A percentile compares a stretch with the other conserved stretches of the same genome.
phyloP scores from a whole-genome alignment of 768 basidiomycete species.

The Neoboletus magnificus region DNA sequence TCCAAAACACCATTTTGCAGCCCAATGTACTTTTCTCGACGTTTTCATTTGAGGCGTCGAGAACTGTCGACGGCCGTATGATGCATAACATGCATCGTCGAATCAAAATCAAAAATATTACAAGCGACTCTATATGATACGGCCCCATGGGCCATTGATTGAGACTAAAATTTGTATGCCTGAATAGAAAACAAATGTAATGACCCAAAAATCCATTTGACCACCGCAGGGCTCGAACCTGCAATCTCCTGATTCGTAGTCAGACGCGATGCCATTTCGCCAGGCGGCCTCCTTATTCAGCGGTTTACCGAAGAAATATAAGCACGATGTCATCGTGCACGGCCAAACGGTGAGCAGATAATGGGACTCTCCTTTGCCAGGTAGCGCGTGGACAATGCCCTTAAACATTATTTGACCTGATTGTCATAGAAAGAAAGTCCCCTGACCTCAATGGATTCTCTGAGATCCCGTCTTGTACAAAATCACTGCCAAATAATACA shows the following conservation, averaged over 20 bases:
- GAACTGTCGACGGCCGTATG: not conserved
- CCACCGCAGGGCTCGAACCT: slow-evolving; percentile 91
- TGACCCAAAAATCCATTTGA: slow-evolving; percentile 35
- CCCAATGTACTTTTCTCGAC: not conserved
- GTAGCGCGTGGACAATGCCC: not conserved
- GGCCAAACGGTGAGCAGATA: not conserved
- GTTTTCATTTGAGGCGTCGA: not conserved
- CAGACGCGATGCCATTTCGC: slow-evolving; percentile 95
- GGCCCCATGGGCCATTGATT: not conserved
- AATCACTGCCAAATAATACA: not conserved
- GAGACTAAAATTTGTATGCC: too few species aligned
- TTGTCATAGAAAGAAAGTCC: not conserved
- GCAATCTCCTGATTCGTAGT: slow-evolving; percentile 95
- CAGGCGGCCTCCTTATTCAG: slow-evolving; percentile 56
- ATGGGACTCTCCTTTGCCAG: not conserved
- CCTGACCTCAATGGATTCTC: not conserved
- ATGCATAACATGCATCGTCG: too few species aligned
- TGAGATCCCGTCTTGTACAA: not conserved
- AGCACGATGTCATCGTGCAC: not conserved
- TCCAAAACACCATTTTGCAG: too few species aligned
- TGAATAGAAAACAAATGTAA: not conserved
- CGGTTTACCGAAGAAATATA: not conserved
- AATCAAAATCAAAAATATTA: not conserved
- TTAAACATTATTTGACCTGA: not conserved
- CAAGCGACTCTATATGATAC: not conserved